Evolutionary conservation across 805 yeast genomes (phyloP), one percentile per base, ranked within the genome.

Genomic region (Zygosaccharomyces kombuchaensis): DNA sequence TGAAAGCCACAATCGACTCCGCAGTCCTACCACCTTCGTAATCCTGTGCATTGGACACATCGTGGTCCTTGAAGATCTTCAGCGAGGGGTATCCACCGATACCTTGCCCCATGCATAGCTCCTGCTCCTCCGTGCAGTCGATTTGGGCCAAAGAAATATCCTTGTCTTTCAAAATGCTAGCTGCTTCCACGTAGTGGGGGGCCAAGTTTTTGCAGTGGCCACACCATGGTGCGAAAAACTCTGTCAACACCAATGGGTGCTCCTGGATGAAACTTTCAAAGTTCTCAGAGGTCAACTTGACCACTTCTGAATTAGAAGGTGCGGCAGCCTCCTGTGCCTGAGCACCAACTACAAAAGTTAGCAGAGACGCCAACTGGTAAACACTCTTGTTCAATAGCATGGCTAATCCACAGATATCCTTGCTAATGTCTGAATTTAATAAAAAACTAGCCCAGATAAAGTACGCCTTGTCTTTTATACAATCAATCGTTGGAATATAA

Each of bases 151-250:
- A 72, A 58, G 80, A 78, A 65, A 86, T 82, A 44, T 77, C 71
- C 51, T 84, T 78, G 42, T 73, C 77, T 39, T 73, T 74, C 62
- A 86, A 73, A 14, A 60, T 56, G 41, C 91, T 87, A 39, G 96
- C 96, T 43, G 96, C 96, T 56, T 77, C 67, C 43, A 80, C 72
- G 56, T 76, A 86, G 66, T 87, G 83, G 29, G 96, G 96, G 9
- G 88, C 96, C 54, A 87, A 71, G 40, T 77, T 77, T 74, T 90
- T 88, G 76, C 97, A 90, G 72, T 90, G 93, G 13, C 96, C 96
- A 75, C 97, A 90, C 97, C 98, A 91, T 65, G 97, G 95, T 13
- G 96, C 96, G 66, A 83, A 87, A 69, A 87, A 87, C 69, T 87
- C 95, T 16, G 91, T 84, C 51, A 87, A 70, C 17, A 87, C 95